Conservation (phyloP, 2,329 filamentous ascomycete genomes). For the Talaromyces sp. region DNA sequence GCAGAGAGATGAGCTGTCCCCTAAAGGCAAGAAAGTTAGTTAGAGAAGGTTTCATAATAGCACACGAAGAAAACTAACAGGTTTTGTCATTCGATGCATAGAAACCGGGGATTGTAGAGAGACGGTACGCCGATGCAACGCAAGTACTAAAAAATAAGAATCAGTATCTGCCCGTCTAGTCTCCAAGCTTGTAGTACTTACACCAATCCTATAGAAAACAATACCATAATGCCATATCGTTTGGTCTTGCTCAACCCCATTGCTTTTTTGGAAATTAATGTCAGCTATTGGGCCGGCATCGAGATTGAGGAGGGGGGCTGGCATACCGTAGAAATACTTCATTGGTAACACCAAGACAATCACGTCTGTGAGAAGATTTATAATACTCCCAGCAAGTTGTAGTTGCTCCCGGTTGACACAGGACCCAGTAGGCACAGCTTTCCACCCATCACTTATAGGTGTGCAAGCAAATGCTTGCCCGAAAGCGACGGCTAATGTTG, state of each 20-base stretch:
- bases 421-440: not conserved
- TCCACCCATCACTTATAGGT: not conserved
- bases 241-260: not conserved
- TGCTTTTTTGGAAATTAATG: not conserved
- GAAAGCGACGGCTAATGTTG: not conserved
- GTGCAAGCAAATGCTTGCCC: not conserved
- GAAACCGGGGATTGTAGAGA: not conserved
- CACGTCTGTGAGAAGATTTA: not conserved
- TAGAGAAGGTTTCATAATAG: not conserved
- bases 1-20: not conserved
- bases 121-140: not conserved
- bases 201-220: not conserved
- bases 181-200: not conserved
- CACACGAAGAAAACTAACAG: not conserved
- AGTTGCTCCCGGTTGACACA: not conserved
- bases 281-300: not conserved
- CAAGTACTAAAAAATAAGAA: not conserved
- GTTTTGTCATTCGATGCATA: not conserved
- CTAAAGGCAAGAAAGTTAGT: not conserved
- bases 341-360: not conserved
- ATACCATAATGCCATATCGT: not conserved
- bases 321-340: not conserved
- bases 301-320: not conserved
- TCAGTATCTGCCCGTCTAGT: not conserved
- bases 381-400: not conserved